Evolutionary conservation across 805 yeast genomes (phyloP), one percentile per base, ranked within the genome.

Genomic region (Brettanomyces anomalus): DNA sequence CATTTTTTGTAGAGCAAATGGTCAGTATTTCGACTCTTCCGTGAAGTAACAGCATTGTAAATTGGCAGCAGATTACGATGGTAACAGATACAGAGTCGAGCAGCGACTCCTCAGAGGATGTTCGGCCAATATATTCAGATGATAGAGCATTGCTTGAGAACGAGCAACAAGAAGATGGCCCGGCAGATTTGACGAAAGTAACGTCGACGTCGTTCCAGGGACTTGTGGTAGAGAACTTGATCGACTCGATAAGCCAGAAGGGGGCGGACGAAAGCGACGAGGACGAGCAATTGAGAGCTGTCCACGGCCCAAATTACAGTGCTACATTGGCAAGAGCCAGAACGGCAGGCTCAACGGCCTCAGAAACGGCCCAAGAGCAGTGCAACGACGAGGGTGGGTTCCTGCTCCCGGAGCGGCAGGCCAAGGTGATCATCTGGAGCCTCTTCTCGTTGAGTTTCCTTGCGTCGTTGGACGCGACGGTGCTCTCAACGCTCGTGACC

Each of bases 391-490:
- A 39, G 24, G 43, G 44, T 24, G 63, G 54, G 11, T 60, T 49
- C 33, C 39, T 55, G 15, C 51, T 62, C 26, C 60, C 67, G 4
- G 48, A 47, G 31, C 38, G 45, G 3, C 55, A 60, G 39, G 41
- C 60, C 11, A 50, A 54, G 24, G 43, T 68, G 20, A 65, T 72
- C 11, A 54, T 72, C 43, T 56, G 60, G 0, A 69, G 75, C 13
- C 57, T 72, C 61, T 72, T 66, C 43, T 49, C 70, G 17, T 67
- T 73, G 36, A 67, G 76, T 0, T 80, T 76, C 50, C 62, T 82
- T 33, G 77, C 85, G 3, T 79, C 89, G 0, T 57, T 81, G 44
- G 90, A 82, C 54, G 69, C 76, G 15, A 81, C 89, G 0, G 73
- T 82, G 20, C 80, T 82, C 16, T 72, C 87, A 0, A 81, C 88